Percentiles rank a stretch among this genome's conserved stretches.
phyloP scores from a whole-genome alignment of 371 early-diverging fungal genomes.

The Caulochytrium protostelioides region DNA sequence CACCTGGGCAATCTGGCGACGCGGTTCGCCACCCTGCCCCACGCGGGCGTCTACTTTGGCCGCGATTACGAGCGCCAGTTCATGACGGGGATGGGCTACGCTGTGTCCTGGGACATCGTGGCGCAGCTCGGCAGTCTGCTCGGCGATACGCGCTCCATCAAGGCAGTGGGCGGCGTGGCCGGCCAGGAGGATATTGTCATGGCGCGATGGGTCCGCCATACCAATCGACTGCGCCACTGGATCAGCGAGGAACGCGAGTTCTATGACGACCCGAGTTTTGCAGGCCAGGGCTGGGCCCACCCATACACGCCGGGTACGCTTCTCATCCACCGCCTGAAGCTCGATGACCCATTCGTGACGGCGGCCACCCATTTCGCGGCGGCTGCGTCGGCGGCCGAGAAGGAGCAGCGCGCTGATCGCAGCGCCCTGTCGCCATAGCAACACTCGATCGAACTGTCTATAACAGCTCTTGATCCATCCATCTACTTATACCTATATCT shows the following conservation, averaged over 20 bases:
- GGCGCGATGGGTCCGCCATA: constrained; percentile 1
- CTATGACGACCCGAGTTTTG: constrained; percentile 5
- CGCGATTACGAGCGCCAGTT: background rate
- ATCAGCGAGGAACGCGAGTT: constrained; percentile 3
- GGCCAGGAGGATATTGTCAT: constrained; percentile 7
- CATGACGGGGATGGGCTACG: constrained; percentile 13
- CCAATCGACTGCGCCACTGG: constrained; percentile 1
- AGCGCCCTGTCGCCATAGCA: too few species aligned
- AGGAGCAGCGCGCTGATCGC: too few species aligned
- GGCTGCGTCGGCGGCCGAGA: too few species aligned
- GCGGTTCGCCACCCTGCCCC: constrained; percentile 1
- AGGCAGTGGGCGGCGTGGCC: background rate
- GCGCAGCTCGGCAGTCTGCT: constrained; percentile 1
- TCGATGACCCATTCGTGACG: constrained; percentile 2
- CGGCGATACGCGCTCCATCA: too few species aligned
- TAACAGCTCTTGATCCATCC: too few species aligned
- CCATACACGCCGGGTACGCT: constrained; percentile 6
- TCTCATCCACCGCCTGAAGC: constrained; percentile 5
- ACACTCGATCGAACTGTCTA: too few species aligned
- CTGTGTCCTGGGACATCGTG: constrained; percentile 9
- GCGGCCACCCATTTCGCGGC: constrained; percentile 5
- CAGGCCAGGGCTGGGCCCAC: constrained; percentile 6
- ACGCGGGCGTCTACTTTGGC: constrained; percentile 5
- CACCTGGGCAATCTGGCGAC: constrained; percentile 5
- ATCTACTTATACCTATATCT: too few species aligned